These are phyloP conservation scores for Candida schatavii DNA, from an alignment of 805 yeast species.

Conservation along the genomic window DNA sequence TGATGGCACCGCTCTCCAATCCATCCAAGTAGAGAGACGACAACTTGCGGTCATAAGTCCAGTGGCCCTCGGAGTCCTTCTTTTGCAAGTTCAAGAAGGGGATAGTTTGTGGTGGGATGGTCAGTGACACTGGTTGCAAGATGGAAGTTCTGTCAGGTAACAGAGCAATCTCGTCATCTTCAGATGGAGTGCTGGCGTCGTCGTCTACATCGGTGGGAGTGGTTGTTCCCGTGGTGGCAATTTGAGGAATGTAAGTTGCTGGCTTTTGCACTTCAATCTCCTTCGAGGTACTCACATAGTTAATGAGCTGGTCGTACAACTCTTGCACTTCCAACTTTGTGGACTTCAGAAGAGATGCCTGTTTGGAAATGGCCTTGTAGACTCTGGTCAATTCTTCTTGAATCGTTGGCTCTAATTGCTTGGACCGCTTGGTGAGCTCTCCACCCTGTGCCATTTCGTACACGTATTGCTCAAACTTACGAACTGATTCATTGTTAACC, in stretches of 20 bases:
- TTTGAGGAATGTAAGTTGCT: constrained; percentile 49
- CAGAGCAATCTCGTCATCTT: constrained; percentile 82
- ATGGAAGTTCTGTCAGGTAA: constrained; percentile 69
- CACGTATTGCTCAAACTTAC: constrained; percentile 94
- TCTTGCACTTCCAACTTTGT: constrained; percentile 70
- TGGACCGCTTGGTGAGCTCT: constrained; percentile 59
- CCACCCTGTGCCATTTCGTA: constrained; percentile 96
- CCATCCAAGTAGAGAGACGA: constrained; percentile 83
- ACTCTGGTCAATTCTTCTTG: constrained; percentile 82
- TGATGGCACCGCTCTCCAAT: constrained; percentile 89
- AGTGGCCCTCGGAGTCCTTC: constrained; percentile 65
- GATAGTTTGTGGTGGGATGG: constrained; percentile 76
- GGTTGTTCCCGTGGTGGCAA: constrained; percentile 43
- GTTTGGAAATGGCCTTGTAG: constrained; percentile 77
- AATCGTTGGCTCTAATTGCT: constrained; percentile 58
- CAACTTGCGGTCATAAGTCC: constrained; percentile 80
- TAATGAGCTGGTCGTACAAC: constrained; percentile 66
- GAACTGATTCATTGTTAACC: constrained; percentile 82
- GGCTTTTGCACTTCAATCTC: constrained; percentile 69
- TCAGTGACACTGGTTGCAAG: constrained; percentile 68
- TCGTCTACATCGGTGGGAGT: constrained; percentile 29
- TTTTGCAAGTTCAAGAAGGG: constrained; percentile 93
- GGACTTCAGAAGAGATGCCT: constrained; percentile 56
- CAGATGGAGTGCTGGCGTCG: constrained; percentile 47
- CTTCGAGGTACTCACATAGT: constrained; percentile 63